Base-by-base conservation (phyloP, 208 protist species). In the Trypanosomatidae sp. region DNA sequence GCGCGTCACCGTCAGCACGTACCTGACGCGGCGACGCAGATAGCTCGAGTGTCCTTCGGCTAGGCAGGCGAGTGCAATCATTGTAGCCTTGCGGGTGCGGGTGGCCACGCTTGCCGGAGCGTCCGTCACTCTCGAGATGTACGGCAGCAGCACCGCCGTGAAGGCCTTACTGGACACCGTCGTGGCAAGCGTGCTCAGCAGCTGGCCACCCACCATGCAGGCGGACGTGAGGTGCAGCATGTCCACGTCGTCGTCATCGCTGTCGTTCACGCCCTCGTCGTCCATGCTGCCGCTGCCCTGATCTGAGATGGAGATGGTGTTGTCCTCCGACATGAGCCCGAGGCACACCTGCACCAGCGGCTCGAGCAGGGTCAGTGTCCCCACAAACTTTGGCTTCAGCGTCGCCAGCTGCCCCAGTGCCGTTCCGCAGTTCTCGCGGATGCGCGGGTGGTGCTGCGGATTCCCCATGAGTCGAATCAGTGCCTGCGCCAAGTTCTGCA, bases 251-350 rank as follows among this genome's bases (percentile, higher is more conserved):
- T 86, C 76, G 22, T 84, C 69, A 58, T 75, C 74, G 56, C 72
- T 77, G 43, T 67, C 68, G 36, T 80, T 69, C 50, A 65, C 68
- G 36, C 82, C 73, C n/a, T 76, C 79, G 44, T 83, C 80, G 25
- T 80, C 74, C 36, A 77, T 71, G 15, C 68, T 56, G 36, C 74
- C 81, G 47, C 80, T 82, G 55, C 69, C 78, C 12, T 83, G 75
- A 25, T 86, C 84, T 4, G 87, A 67, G 22, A 93, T 77, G 30
- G 80, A 81, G 60, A 95, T 93, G 25, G 83, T 89, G 68, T 80
- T 80, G 66, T 93, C 90, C 74, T 97, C 92, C 19, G 85, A 73
- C 86, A 97, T 91, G 12, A 95, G 71, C 41, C 66, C 74, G 47
- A 94, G 53, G 55, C 85, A 91, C 33, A 82, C 80, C 41, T 83